Evolutionary conservation across 148 eudicot genomes (phyloP).

Genomic region (Bassia scoparia): DNA sequence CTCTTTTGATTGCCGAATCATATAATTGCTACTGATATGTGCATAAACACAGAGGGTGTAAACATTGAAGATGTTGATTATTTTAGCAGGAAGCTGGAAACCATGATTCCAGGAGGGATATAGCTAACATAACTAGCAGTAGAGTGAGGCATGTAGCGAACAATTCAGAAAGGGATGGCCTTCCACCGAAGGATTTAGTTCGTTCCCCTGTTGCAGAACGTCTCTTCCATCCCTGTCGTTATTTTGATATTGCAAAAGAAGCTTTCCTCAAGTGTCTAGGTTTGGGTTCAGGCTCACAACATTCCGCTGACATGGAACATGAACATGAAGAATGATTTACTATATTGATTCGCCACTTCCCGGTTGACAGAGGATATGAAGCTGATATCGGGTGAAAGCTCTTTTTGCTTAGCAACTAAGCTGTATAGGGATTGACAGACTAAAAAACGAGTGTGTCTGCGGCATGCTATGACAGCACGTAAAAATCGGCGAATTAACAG

Average conservation of each 20-base stretch:
- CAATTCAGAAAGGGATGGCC: conserved; percentile 34
- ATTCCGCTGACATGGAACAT: conserved; percentile 17
- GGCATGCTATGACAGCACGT: neutral
- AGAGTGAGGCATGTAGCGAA: conserved; percentile 29
- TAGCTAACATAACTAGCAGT: conserved; percentile 27
- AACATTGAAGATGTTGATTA: neutral
- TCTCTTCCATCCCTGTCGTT: conserved; percentile 46
- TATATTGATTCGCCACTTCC: neutral
- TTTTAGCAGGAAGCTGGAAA: conserved; percentile 30
- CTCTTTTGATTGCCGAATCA: neutral
- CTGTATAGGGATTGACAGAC: conserved; percentile 19
- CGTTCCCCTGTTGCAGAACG: conserved; percentile 16
- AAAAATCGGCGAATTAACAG: no score
- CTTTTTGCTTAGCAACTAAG: conserved; percentile 1
- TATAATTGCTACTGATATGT: neutral
- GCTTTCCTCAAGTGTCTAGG: conserved; percentile 66
- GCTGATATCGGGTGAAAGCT: neutral
- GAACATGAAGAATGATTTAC: conserved; percentile 30
- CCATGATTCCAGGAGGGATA: conserved; percentile 18
- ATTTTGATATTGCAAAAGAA: conserved; percentile 49
- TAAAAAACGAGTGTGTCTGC: neutral
- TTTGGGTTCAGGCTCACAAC: conserved; percentile 30
- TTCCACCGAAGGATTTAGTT: conserved; percentile 24
- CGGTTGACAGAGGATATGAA: neutral
- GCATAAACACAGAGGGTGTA: neutral